Base-by-base conservation (phyloP, 257 asterid genomes). In the Gardenia jasminoides region DNA sequence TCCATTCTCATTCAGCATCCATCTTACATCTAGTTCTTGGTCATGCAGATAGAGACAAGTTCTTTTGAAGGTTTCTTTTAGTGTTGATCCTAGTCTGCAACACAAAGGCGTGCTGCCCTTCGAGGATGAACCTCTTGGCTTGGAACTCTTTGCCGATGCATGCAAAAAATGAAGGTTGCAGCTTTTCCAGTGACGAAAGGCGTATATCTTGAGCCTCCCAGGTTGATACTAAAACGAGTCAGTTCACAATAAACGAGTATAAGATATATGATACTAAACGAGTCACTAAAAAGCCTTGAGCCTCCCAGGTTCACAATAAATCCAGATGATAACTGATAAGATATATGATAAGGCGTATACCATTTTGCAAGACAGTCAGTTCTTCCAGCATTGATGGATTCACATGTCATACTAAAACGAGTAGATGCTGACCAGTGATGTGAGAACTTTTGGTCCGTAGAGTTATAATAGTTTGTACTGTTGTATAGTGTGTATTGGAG, bases 1-100 rank as follows among this genome's bases (percentile, higher is more conserved):
- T 73, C 80, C 74, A 73, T 52, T 67, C 83, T 79, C 76, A 75
- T 73, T 86, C 78, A 39, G 46, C 77, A 47, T 76, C 78, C 70
- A 26, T 78, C 77, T 62, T 54, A 47, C 76, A 65, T 76, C 77
- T 33, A 74, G 52, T 76, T 74, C 80, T 48, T 80, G 82, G 11
- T 74, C 83, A 75, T 75, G 80, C 79, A 65, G 76, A 77, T 74
- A 62, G 68, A 26, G 75, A 62, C 65, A n/a, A 71, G 75, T 16
- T 30, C 72, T 31, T 46, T 19, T 52, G 4, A 47, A 46, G 17
- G 33, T n/a, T n/a, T n/a, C n/a, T 64, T 47, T 65, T 26, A n/a
- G 41, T 52, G 58, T 33, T 81, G 31, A 26, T 72, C 52, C 65
- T 56, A 48, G 36, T 54, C 48, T 80, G 78, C 76, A 74, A 62